These are phyloP conservation scores for Kluyveromyces siamensis DNA, from an alignment of 805 yeast genomes.

Conservation along the genomic window DNA sequence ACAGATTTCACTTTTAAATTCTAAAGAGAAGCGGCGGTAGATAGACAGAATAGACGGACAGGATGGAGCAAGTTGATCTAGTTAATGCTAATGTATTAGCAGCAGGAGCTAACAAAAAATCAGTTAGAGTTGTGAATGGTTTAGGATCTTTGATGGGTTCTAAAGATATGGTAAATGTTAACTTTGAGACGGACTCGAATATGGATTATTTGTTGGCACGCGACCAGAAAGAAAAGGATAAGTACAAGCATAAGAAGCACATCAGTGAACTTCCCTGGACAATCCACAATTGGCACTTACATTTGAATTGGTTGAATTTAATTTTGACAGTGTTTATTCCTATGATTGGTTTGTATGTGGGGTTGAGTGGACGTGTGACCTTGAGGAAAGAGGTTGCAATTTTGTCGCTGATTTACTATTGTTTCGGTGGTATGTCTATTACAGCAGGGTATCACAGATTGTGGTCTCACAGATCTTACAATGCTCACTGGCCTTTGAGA, in stretches of 20 bases:
- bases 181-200: conserved; percentile 37
- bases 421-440: conserved; percentile 61
- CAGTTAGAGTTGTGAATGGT: conserved; percentile 68
- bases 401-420: conserved; percentile 44
- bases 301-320: conserved; percentile 72
- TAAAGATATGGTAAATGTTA: conserved; percentile 56
- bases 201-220: conserved; percentile 38
- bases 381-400: conserved; percentile 39
- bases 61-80: conserved; percentile 40
- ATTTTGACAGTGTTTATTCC: conserved; percentile 58
- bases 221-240: conserved; percentile 34
- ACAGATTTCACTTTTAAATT: too few species aligned
- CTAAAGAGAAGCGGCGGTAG: too few species aligned
- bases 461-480: conserved; percentile 69
- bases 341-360: conserved; percentile 38
- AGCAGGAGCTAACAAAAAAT: conserved; percentile 67
- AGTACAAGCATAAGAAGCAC: conserved; percentile 35
- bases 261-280: conserved; percentile 80
- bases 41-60: background rate
- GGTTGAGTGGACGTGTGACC: conserved; percentile 34
- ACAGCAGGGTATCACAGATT: conserved; percentile 81
- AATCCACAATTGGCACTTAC: conserved; percentile 56
- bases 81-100: conserved; percentile 70
- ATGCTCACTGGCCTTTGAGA: conserved; percentile 51
- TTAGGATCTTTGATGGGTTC: conserved; percentile 80